These are phyloP conservation scores for Fusarium begoniae DNA, from an alignment of 2,329 filamentous ascomycete species.

Conservation along the genomic window DNA sequence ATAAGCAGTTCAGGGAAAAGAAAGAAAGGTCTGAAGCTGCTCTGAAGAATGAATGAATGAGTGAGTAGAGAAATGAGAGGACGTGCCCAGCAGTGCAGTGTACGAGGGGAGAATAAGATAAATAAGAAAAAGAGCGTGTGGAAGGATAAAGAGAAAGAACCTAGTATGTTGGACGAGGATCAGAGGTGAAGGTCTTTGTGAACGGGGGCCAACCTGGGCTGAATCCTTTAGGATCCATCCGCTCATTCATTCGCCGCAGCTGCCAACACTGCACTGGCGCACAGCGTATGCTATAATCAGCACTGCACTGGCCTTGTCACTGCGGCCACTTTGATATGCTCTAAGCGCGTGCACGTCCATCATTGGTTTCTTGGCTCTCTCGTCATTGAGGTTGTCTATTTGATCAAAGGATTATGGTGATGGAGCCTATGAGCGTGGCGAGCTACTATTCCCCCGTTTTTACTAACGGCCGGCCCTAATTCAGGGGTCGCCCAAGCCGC, in stretches of 20 bases:
- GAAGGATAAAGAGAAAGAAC: conserved; percentile 35
- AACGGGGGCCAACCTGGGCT: conserved; percentile 25
- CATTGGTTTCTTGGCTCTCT: conserved; percentile 2
- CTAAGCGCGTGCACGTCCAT: conserved; percentile 14
- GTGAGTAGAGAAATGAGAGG: conserved; percentile 41
- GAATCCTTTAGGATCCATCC: conserved; percentile 2
- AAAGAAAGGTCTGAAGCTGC: conserved; percentile 30
- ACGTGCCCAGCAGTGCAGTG: conserved; percentile 47
- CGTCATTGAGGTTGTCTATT: background rate
- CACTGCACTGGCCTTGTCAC: background rate
- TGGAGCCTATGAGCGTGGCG: conserved; percentile 9
- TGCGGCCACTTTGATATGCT: background rate
- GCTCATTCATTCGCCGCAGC: background rate
- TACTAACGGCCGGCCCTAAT: background rate
- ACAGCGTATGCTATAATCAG: background rate
- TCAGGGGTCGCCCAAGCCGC: conserved; percentile 28
- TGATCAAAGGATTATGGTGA: conserved; percentile 25
- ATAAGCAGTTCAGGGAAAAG: conserved; percentile 39
- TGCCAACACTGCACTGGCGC: background rate
- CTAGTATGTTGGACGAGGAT: conserved; percentile 30
- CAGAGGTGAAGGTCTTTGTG: conserved; percentile 33
- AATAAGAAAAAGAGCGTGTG: conserved; percentile 31
- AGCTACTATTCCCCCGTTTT: conserved; percentile 1
- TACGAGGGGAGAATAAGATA: conserved; percentile 14
- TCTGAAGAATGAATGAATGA: conserved; percentile 24